These are phyloP conservation scores for Aspergillus ochraceoroseus DNA, from an alignment of 2,329 filamentous ascomycete genomes.

Conservation along the genomic window DNA sequence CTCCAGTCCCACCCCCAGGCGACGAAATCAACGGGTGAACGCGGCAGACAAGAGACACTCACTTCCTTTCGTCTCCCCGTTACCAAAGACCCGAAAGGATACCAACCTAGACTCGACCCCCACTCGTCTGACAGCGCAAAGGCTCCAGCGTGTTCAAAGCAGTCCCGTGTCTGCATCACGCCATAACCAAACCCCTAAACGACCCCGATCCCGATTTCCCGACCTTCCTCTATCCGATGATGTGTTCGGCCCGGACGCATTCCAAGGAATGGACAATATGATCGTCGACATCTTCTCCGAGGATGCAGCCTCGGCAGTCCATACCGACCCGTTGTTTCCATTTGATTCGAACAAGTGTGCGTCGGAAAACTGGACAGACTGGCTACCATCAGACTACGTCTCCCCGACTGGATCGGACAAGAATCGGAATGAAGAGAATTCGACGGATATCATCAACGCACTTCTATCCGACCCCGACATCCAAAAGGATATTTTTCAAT, in stretches of 20 bases:
- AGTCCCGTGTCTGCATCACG: slow-evolving; percentile 21
- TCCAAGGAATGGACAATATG: slow-evolving; percentile 34
- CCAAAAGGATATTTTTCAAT: slow-evolving; percentile 33
- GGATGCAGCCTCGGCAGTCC: slow-evolving; percentile 22
- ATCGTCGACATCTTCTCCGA: slow-evolving; percentile 39
- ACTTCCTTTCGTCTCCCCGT: slow-evolving; percentile 37
- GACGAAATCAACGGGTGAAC: slow-evolving; percentile 51
- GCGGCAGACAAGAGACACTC: slow-evolving; percentile 35
- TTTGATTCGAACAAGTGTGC: slow-evolving; percentile 27
- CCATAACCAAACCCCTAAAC: slow-evolving; percentile 26
- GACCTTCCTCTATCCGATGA: slow-evolving; percentile 22
- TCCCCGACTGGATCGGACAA: slow-evolving; percentile 30
- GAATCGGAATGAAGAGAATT: slow-evolving; percentile 22
- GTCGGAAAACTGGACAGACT: slow-evolving; percentile 34
- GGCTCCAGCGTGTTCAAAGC: slow-evolving; percentile 33
- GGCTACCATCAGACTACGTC: slow-evolving; percentile 36
- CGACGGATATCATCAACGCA: slow-evolving; percentile 33
- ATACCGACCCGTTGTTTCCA: slow-evolving; percentile 28
- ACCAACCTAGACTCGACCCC: slow-evolving; percentile 22
- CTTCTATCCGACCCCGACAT: slow-evolving; percentile 34
- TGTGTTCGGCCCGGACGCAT: slow-evolving; percentile 25
- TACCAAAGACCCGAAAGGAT: slow-evolving; percentile 25
- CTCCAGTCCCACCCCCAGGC: slow-evolving; percentile 50
- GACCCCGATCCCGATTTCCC: slow-evolving; percentile 19
- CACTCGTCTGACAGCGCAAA: slow-evolving; percentile 32